These are phyloP conservation scores for Silene coronaria DNA, from an alignment of 179 eudicot species.

Conservation along the genomic window DNA sequence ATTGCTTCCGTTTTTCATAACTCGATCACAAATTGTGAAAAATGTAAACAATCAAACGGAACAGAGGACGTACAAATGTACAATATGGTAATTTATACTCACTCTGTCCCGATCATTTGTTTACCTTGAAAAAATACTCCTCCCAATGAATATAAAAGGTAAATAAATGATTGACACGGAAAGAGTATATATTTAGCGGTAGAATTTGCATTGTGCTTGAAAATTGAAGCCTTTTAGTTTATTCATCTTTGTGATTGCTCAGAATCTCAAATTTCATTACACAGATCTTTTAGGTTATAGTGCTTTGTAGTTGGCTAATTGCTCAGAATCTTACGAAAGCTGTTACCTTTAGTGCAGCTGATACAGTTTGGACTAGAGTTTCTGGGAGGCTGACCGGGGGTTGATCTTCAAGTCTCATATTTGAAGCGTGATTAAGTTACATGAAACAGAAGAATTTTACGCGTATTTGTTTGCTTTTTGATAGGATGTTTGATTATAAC, in stretches of 20 bases:
- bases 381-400: not conserved
- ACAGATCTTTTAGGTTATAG: not conserved
- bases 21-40: no score
- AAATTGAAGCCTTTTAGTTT: not conserved
- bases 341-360: not conserved
- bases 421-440: not conserved
- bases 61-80: not conserved
- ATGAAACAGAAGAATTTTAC: not conserved
- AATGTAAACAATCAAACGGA: no score
- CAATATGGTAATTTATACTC: no score
- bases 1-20: no score
- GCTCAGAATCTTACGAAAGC: not conserved
- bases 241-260: not conserved
- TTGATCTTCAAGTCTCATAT: not conserved
- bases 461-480: not conserved
- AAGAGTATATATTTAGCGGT: no score
- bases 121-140: no score
- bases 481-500: not conserved
- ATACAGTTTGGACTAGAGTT: not conserved
- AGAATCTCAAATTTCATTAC: not conserved
- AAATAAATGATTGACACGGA: no score
- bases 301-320: not conserved
- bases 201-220: not conserved
- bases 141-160: no score
- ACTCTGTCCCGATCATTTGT: no score